phyloP scores from a whole-genome alignment of 768 basidiomycete genomes.

The Mycena olivaceomarginata region DNA sequence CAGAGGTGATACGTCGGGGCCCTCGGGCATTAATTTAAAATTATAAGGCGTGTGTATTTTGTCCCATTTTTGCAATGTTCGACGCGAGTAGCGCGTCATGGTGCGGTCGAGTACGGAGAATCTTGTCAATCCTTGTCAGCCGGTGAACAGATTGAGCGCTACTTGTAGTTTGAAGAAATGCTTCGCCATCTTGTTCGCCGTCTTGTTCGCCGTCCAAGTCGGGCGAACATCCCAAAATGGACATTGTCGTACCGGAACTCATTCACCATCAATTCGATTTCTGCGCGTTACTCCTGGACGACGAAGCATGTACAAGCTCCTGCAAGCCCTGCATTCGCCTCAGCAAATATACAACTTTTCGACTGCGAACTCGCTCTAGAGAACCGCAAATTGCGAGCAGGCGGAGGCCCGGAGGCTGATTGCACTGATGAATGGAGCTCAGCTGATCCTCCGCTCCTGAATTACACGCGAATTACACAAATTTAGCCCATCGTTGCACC shows the following conservation, averaged over 20 bases:
- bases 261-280: no score
- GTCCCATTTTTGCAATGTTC: neutral
- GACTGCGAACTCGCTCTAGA: neutral
- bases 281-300: no score
- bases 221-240: neutral
- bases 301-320: neutral
- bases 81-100: neutral
- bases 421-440: conserved; percentile 29
- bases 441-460: conserved; percentile 10
- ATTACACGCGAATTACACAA: neutral
- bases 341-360: no score
- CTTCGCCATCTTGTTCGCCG: neutral
- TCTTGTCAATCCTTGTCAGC: neutral
- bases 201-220: neutral
- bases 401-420: neutral
- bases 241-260: neutral
- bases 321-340: neutral
- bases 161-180: neutral
- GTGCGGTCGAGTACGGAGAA: neutral
- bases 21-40: no score
- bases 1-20: neutral
- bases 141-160: neutral
- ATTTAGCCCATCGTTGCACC: conserved; percentile 12
- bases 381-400: neutral
- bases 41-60: neutral